A percentile compares a stretch with the other conserved stretches of the same genome.
Evolutionary conservation across 2,329 filamentous ascomycete genomes (phyloP).

Genomic region (Colletotrichum kahawae): DNA sequence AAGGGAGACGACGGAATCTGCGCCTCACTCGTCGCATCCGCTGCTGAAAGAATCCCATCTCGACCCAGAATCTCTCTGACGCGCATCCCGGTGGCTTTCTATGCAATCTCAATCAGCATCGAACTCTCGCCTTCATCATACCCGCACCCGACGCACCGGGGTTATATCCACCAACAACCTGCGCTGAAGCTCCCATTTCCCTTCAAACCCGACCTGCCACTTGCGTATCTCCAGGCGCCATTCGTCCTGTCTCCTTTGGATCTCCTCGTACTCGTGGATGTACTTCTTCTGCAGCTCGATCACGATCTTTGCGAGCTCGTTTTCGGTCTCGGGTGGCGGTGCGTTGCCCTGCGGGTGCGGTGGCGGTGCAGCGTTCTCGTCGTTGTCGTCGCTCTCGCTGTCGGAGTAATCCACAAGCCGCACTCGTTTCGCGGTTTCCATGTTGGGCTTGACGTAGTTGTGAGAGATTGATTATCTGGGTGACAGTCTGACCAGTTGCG

Average conservation of each 20-base stretch:
- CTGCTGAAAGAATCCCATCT: not conserved
- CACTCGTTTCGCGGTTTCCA: rapidly evolving
- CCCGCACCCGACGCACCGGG: not conserved
- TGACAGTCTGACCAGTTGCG: not conserved
- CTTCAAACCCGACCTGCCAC: not conserved
- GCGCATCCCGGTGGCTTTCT: not conserved
- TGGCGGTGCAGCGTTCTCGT: not conserved
- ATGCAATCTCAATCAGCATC: not conserved
- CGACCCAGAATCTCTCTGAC: not conserved
- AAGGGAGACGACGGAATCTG: not conserved
- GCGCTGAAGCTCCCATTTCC: not conserved
- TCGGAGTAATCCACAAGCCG: not conserved
- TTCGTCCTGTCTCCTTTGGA: not conserved
- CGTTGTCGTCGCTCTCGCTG: not conserved
- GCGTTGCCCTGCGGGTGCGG: not conserved
- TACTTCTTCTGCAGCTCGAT: not conserved
- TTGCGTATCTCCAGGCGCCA: not conserved
- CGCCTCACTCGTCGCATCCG: too few species aligned
- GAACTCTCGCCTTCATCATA: too few species aligned
- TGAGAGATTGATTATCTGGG: not conserved
- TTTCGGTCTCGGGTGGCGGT: not conserved
- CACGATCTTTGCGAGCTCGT: conserved; percentile 2
- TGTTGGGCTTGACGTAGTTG: not conserved
- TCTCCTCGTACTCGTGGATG: not conserved
- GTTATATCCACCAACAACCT: not conserved